Conservation (phyloP, 176 grass and related monocot species). For the Eragrostis nindensis region DNA sequence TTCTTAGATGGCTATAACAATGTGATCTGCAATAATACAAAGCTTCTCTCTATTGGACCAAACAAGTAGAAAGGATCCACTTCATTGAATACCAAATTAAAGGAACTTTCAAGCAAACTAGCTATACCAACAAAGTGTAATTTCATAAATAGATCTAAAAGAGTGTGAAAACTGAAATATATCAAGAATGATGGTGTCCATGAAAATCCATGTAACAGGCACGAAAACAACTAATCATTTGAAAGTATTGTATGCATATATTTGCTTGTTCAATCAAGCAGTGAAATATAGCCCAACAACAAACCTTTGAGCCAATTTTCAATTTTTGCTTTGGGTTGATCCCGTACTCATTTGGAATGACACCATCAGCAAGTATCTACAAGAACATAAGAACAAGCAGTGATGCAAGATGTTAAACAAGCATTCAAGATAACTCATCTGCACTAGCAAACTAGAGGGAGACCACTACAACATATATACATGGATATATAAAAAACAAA, state of each 20-base stretch:
- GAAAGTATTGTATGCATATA: neutral
- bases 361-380: slow-evolving; percentile 96
- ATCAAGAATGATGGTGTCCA: neutral
- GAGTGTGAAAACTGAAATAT: neutral
- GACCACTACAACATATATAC: neutral
- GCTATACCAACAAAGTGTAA: neutral
- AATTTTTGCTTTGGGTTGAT: slow-evolving; percentile 98
- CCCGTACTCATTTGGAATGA: slow-evolving; percentile 98
- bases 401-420: slow-evolving; percentile 10
- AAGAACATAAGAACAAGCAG: slow-evolving; percentile 40
- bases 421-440: neutral
- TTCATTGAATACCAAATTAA: too few species aligned
- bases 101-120: neutral
- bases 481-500: neutral
- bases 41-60: neutral
- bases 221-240: slow-evolving; percentile 9
- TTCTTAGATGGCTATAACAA: neutral
- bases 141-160: slow-evolving; percentile 5
- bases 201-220: slow-evolving; percentile 6
- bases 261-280: neutral
- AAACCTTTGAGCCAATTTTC: slow-evolving; percentile 97
- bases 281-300: slow-evolving; percentile 7
- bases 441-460: neutral
- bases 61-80: neutral
- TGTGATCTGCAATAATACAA: neutral